phyloP scores from a whole-genome alignment of 2,329 filamentous ascomycete genomes.

The Chalara sp. region DNA sequence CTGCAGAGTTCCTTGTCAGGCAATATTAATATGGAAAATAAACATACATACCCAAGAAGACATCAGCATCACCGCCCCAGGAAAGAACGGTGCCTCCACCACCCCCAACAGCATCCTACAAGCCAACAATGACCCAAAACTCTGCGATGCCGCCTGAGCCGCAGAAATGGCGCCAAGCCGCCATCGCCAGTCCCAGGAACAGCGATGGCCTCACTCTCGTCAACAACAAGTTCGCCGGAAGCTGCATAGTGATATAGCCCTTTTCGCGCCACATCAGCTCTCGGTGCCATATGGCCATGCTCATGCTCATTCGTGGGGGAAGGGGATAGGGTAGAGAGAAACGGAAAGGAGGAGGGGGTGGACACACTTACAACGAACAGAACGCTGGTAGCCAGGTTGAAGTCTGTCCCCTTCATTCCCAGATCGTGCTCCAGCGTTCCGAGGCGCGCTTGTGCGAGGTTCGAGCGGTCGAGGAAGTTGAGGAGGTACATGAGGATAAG shows the following conservation, averaged over 20 bases:
- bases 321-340: no score
- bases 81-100: constrained; percentile 43
- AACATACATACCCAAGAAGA: background rate
- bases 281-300: no score
- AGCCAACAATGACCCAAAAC: constrained; percentile 36
- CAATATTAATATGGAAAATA: background rate
- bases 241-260: constrained; percentile 39
- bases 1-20: background rate
- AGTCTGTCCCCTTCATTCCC: constrained; percentile 47
- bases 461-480: constrained; percentile 45
- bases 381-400: constrained; percentile 47
- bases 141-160: constrained; percentile 38
- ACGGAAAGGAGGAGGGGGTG: background rate
- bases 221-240: constrained; percentile 41
- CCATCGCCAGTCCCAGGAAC: constrained; percentile 34
- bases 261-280: background rate
- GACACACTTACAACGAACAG: constrained; percentile 43
- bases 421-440: constrained; percentile 47
- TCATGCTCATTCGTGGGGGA: no score
- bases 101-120: constrained; percentile 43
- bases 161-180: constrained; percentile 31
- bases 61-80: constrained; percentile 36
- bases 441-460: constrained; percentile 47
- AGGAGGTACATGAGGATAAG: constrained; percentile 49
- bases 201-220: constrained; percentile 35